Conservation (phyloP, 2,329 filamentous ascomycete genomes). For the Sarocladiaceae sp. region DNA sequence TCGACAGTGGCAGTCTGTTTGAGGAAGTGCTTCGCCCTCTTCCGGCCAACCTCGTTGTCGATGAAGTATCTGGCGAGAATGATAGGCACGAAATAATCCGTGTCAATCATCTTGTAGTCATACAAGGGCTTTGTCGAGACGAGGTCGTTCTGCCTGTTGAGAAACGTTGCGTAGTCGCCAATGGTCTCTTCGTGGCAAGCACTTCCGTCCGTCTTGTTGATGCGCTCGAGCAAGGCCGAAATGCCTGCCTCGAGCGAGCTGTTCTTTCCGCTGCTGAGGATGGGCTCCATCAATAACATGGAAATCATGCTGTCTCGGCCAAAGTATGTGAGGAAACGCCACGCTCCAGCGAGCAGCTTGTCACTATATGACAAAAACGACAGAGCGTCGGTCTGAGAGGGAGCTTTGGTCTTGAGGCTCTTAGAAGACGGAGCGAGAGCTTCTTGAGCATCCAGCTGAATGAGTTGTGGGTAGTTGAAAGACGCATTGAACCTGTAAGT, state of each 20-base stretch:
- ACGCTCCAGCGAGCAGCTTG: slow-evolving; percentile 58
- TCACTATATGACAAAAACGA: slow-evolving; percentile 58
- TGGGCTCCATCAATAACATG: slow-evolving; percentile 48
- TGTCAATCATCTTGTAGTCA: slow-evolving; percentile 57
- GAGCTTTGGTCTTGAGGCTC: slow-evolving; percentile 36
- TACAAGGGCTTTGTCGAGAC: slow-evolving; percentile 46
- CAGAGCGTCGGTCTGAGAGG: slow-evolving; percentile 43
- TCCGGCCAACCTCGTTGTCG: slow-evolving; percentile 32
- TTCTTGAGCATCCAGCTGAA: slow-evolving; percentile 41
- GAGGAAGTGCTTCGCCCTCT: slow-evolving; percentile 25
- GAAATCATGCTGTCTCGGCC: slow-evolving; percentile 60
- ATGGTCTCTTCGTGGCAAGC: slow-evolving; percentile 61
- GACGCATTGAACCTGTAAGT: slow-evolving; percentile 52
- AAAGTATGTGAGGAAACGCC: slow-evolving; percentile 63
- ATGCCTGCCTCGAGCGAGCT: slow-evolving; percentile 57
- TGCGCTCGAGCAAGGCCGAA: slow-evolving; percentile 51
- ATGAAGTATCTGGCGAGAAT: slow-evolving; percentile 54
- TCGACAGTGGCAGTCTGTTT: slow-evolving; percentile 41
- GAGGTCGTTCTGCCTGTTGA: slow-evolving; percentile 48
- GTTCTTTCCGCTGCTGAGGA: slow-evolving; percentile 48
- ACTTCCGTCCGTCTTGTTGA: slow-evolving; percentile 53
- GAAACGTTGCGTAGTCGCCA: slow-evolving; percentile 56
- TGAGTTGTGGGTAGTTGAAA: slow-evolving; percentile 56
- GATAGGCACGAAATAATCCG: slow-evolving; percentile 54
- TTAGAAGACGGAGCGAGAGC: slow-evolving; percentile 42